These are phyloP conservation scores for Endotrypanum monterogeii DNA, from an alignment of 208 protist species.

Conservation along the genomic window DNA sequence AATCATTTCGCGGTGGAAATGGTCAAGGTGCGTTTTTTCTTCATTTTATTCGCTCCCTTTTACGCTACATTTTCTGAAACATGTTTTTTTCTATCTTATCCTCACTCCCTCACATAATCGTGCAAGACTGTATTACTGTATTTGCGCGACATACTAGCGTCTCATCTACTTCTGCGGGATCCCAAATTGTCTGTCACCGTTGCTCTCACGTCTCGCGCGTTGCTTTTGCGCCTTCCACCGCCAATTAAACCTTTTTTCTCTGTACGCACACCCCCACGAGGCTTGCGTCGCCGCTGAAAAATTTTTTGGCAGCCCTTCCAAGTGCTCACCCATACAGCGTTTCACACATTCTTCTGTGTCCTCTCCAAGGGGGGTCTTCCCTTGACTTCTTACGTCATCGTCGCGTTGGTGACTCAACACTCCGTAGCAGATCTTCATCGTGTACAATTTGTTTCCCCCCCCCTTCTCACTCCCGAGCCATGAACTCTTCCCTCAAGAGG, in stretches of 20 bases:
- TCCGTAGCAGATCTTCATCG: too few species aligned
- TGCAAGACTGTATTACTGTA: not conserved
- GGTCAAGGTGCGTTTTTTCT: not conserved
- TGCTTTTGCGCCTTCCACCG: not conserved
- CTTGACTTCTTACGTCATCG: too few species aligned
- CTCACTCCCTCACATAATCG: not conserved
- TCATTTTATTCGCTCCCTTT: not conserved
- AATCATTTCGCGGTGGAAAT: not conserved
- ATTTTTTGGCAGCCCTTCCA: too few species aligned
- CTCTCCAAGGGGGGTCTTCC: too few species aligned
- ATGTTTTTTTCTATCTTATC: too few species aligned
- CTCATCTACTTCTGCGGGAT: too few species aligned
- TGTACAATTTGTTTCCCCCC: not conserved
- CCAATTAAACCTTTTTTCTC: not conserved
- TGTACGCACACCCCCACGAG: not conserved
- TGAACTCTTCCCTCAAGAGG: slow-evolving; percentile 47
- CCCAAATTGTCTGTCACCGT: too few species aligned
- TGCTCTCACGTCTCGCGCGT: not conserved
- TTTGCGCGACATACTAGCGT: not conserved
- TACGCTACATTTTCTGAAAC: too few species aligned
- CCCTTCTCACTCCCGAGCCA: slow-evolving; percentile 1
- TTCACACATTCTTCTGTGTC: too few species aligned
- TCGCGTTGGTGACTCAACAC: too few species aligned
- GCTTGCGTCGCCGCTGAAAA: too few species aligned
- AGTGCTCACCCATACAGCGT: too few species aligned